Percentiles rank a stretch among this genome's conserved stretches.
Conservation (phyloP, 169 alveolate species). For the Hepatocystis sp. region DNA sequence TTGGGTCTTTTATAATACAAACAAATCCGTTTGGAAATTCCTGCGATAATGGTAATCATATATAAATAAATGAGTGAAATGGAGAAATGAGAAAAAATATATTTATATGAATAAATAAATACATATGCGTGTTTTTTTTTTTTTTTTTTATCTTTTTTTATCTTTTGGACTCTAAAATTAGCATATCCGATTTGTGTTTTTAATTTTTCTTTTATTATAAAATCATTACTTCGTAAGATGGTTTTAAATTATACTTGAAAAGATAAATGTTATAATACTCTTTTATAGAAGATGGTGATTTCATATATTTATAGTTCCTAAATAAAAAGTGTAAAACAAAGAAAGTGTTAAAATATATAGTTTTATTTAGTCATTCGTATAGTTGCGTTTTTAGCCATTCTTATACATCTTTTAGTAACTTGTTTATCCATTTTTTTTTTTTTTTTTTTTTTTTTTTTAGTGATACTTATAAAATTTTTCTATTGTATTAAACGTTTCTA, state of each 20-base stretch:
- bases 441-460: slow-evolving; percentile 1
- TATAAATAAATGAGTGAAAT: neutral
- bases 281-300: slow-evolving; percentile 59
- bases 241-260: slow-evolving; percentile 46
- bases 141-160: no score
- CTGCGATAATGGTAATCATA: slow-evolving; percentile 3
- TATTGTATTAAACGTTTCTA: slow-evolving; percentile 63
- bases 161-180: neutral
- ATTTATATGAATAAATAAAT: neutral
- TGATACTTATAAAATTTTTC: slow-evolving; percentile 73
- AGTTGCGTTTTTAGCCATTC: no score
- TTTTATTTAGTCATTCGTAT: no score
- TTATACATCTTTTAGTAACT: neutral
- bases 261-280: slow-evolving; percentile 67
- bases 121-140: no score
- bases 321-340: neutral
- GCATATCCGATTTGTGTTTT: neutral
- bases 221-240: slow-evolving; percentile 41
- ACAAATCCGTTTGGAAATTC: slow-evolving; percentile 70
- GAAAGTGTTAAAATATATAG: neutral
- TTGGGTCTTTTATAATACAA: slow-evolving; percentile 42
- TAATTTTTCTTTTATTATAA: neutral
- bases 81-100: no score
- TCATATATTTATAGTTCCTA: slow-evolving; percentile 71
- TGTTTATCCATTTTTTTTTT: neutral